Percentiles rank a stretch among this genome's conserved stretches.
Conservation (phyloP, 163 green algal species). For the Scenedesmus sp. region DNA sequence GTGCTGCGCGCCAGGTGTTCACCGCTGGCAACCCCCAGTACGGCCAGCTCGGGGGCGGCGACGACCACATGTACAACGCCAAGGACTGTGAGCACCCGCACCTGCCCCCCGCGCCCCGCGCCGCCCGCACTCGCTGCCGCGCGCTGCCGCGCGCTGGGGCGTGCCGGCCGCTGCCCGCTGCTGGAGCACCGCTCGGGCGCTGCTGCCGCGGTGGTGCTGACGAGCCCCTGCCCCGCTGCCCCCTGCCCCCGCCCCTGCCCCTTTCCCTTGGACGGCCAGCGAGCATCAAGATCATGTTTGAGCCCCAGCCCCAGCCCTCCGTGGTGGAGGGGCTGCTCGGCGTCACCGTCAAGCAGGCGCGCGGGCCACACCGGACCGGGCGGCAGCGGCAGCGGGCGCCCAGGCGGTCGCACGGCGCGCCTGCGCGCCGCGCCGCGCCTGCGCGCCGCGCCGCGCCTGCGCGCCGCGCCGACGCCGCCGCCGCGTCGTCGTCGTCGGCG, state of each 20-base stretch:
- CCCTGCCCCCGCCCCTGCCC: neutral
- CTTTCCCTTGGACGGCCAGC: conserved; percentile 51
- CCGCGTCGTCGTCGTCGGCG: neutral
- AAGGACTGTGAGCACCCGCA: conserved; percentile 82
- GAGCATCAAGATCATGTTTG: conserved; percentile 93
- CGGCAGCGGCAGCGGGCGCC: too few relatives aligned
- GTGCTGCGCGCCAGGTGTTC: conserved; percentile 26
- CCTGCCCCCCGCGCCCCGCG: too few relatives aligned
- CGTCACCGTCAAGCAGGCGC: conserved; percentile 22
- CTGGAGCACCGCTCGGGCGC: too few relatives aligned
- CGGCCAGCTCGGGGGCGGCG: conserved; percentile 93
- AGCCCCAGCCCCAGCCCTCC: conserved; percentile 85
- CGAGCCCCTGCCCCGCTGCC: neutral
- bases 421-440: too few relatives aligned
- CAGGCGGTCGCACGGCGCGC: neutral
- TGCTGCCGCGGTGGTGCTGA: too few relatives aligned
- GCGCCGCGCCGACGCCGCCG: neutral
- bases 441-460: too few relatives aligned
- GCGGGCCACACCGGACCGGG: too few relatives aligned
- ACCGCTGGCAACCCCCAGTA: conserved; percentile 85
- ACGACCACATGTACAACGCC: conserved; percentile 93
- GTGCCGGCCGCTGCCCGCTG: too few relatives aligned
- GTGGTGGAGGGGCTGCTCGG: conserved; percentile 64
- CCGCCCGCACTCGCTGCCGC: too few relatives aligned
- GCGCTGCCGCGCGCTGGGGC: too few relatives aligned